Evolutionary conservation across 179 eudicot species (phyloP).

Genomic region (Drosera spatulata): DNA sequence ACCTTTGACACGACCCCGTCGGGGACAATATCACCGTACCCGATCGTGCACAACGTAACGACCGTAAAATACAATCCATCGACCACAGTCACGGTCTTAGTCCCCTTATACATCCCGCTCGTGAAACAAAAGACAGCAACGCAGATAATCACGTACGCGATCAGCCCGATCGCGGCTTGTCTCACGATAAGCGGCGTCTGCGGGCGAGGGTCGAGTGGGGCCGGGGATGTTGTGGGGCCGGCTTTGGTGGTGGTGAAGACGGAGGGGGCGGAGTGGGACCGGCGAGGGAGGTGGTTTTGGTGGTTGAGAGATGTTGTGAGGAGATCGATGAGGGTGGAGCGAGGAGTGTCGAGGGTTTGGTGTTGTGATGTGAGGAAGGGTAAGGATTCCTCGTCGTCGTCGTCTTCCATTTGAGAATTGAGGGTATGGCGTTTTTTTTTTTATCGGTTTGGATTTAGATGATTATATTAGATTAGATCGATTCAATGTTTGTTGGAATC

Average conservation of each 20-base stretch:
- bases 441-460: no score
- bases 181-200: slow-evolving; percentile 7
- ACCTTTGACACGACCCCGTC: slow-evolving; percentile 28
- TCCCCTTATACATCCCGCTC: slow-evolving; percentile 34
- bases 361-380: no score
- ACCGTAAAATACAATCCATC: slow-evolving; percentile 61
- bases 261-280: background rate
- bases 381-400: no score
- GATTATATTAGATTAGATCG: no score
- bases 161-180: slow-evolving; percentile 26
- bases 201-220: slow-evolving; percentile 24
- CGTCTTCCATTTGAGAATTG: no score
- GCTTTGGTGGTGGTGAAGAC: slow-evolving; percentile 17
- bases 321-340: no score
- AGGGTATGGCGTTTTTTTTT: no score
- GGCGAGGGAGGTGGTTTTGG: background rate
- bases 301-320: no score
- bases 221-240: slow-evolving; percentile 36
- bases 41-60: slow-evolving; percentile 73
- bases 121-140: slow-evolving; percentile 25
- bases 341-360: no score
- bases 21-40: slow-evolving; percentile 68
- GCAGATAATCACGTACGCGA: slow-evolving; percentile 34
- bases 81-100: slow-evolving; percentile 42
- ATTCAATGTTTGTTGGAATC: no score